These are phyloP conservation scores for Hypoxylon rubiginosum DNA, from an alignment of 2,329 filamentous ascomycete genomes.

Conservation along the genomic window DNA sequence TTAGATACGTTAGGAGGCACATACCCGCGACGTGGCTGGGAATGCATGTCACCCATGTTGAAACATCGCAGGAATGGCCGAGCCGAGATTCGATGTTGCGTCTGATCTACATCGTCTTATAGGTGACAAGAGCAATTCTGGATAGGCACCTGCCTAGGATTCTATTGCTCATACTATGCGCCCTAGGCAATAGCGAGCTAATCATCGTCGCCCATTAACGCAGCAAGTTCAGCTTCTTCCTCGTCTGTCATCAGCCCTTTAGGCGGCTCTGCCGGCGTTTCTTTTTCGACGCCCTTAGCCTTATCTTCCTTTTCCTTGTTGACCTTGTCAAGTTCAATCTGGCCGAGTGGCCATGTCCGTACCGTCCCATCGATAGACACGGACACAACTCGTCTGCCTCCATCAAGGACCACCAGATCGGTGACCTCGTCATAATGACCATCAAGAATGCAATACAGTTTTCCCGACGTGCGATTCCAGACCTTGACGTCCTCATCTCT, in stretches of 20 bases:
- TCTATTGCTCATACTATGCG: background rate
- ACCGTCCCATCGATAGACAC: conserved; percentile 92
- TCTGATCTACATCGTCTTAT: background rate
- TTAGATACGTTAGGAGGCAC: no score
- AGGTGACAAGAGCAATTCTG: background rate
- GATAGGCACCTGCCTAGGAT: background rate
- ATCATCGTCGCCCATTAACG: conserved; percentile 87
- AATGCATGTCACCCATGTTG: background rate
- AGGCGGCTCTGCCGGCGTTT: conserved; percentile 59
- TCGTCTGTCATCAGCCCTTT: conserved; percentile 81
- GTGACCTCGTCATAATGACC: conserved; percentile 97
- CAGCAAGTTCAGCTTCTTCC: conserved; percentile 92
- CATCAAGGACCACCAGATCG: conserved; percentile 74
- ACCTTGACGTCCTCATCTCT: conserved; percentile 92
- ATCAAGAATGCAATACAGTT: conserved; percentile 78
- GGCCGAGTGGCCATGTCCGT: conserved; percentile 82
- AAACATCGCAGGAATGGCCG: background rate
- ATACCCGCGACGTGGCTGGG: background rate
- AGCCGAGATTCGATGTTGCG: background rate
- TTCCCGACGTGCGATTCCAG: conserved; percentile 83
- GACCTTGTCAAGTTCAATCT: conserved; percentile 66
- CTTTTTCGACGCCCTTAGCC: conserved; percentile 64
- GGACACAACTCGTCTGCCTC: conserved; percentile 74
- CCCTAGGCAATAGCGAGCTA: conserved; percentile 43
- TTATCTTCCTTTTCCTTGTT: conserved; percentile 64